Conservation (phyloP, 169 alveolate species). For the Plasmodium vivax region DNA sequence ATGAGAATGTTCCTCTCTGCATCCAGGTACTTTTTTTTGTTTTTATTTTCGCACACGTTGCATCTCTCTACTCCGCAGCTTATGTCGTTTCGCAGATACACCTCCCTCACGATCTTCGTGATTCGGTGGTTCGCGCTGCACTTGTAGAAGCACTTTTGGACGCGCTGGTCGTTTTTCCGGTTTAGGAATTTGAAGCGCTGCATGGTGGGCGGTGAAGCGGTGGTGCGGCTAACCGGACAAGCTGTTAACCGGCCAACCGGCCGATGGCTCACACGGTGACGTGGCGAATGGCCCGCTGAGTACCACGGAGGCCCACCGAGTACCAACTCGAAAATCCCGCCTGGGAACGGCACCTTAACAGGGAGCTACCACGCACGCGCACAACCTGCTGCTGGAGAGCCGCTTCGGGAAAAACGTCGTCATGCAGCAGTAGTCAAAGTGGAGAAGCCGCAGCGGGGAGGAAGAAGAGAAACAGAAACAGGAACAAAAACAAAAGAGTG, state of each 20-base stretch:
- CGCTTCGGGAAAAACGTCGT: neutral
- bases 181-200: constrained; percentile 19
- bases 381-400: neutral
- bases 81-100: constrained; percentile 64
- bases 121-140: constrained; percentile 26
- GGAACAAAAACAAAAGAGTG: neutral
- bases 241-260: neutral
- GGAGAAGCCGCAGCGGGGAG: neutral
- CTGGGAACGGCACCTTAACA: neutral
- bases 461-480: neutral
- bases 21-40: constrained; percentile 48
- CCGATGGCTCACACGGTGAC: neutral
- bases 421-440: neutral
- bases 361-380: neutral
- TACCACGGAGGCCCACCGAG: neutral
- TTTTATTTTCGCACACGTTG: constrained; percentile 60
- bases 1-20: constrained; percentile 41
- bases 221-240: neutral
- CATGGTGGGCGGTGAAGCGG: neutral
- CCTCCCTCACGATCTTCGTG: constrained; percentile 58
- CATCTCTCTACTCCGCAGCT: constrained; percentile 72
- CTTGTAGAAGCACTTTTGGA: constrained; percentile 60
- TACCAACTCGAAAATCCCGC: neutral
- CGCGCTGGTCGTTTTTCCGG: constrained; percentile 49
- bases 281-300: neutral